phyloP scores from a whole-genome alignment of 2,329 filamentous ascomycete genomes.

The Hymenoscyphus fructigenus region DNA sequence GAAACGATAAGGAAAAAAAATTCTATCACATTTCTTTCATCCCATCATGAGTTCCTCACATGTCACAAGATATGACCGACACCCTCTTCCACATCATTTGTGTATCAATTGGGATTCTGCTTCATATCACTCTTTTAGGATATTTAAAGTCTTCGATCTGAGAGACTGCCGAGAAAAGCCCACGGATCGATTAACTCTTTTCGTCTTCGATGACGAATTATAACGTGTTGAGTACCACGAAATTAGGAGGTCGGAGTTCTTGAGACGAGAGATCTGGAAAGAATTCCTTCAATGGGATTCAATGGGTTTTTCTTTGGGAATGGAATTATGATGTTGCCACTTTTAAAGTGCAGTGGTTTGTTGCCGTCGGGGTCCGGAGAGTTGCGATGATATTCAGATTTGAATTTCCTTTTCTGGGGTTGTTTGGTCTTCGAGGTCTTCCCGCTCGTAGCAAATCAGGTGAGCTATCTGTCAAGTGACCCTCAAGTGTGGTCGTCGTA shows the following conservation, averaged over 20 bases:
- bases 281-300: neutral
- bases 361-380: neutral
- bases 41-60: neutral
- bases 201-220: neutral
- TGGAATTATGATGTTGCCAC: neutral
- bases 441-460: too few species aligned
- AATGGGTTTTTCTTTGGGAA: neutral
- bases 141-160: too few species aligned
- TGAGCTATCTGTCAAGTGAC: too few species aligned
- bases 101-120: neutral
- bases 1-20: neutral
- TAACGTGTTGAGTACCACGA: neutral
- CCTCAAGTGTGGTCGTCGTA: too few species aligned
- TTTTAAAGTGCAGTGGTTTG: neutral
- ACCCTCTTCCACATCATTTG: neutral
- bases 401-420: too few species aligned
- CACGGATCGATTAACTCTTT: neutral
- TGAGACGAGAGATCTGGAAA: neutral
- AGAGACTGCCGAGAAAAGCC: neutral
- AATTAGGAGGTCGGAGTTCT: neutral
- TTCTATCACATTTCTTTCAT: constrained; percentile 4
- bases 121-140: neutral
- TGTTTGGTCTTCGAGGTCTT: too few species aligned
- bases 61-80: neutral
- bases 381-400: neutral